Percentiles rank a stretch among this genome's conserved stretches.
Evolutionary conservation across 495 filamentous ascomycete genomes (phyloP).

Genomic region (Annulohypoxylon stygium): DNA sequence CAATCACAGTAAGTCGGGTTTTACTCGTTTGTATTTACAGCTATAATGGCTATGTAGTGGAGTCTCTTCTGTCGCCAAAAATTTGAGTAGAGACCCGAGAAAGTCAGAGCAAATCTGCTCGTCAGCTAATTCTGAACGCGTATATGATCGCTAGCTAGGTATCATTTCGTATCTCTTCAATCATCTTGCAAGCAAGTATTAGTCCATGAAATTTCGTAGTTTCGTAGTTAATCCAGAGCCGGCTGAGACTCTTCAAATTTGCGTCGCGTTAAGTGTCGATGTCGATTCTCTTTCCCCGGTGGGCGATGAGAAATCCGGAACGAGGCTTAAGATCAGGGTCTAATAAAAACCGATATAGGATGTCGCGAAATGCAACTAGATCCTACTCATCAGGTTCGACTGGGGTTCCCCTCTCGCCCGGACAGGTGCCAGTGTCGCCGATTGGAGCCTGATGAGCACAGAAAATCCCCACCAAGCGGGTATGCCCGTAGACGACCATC

Average conservation of each 20-base stretch:
- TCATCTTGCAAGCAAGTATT: slow-evolving; percentile 2
- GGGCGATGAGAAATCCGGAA: background rate
- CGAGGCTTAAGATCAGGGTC: background rate
- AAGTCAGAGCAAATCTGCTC: background rate
- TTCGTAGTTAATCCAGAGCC: slow-evolving; percentile 11
- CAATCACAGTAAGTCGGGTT: background rate
- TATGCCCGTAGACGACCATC: slow-evolving; percentile 15
- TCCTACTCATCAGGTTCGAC: slow-evolving; percentile 22
- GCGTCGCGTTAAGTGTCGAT: background rate
- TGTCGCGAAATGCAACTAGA: background rate
- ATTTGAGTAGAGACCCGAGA: background rate
- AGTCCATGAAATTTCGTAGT: background rate
- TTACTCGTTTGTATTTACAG: slow-evolving; percentile 4
- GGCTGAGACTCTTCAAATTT: background rate
- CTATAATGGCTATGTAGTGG: slow-evolving; percentile 24
- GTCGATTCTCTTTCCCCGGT: background rate
- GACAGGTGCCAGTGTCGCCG: slow-evolving; percentile 26
- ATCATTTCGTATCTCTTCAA: slow-evolving; percentile 24
- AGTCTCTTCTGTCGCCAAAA: slow-evolving; percentile 14
- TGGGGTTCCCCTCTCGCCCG: slow-evolving; percentile 9
- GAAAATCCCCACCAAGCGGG: slow-evolving; percentile 26
- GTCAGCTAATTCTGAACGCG: background rate
- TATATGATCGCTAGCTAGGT: slow-evolving; percentile 16
- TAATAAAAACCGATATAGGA: slow-evolving; percentile 22
- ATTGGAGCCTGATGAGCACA: slow-evolving; percentile 30